These are phyloP conservation scores for Catharanthus roseus DNA, from an alignment of 257 asterid species.

Conservation along the genomic window DNA sequence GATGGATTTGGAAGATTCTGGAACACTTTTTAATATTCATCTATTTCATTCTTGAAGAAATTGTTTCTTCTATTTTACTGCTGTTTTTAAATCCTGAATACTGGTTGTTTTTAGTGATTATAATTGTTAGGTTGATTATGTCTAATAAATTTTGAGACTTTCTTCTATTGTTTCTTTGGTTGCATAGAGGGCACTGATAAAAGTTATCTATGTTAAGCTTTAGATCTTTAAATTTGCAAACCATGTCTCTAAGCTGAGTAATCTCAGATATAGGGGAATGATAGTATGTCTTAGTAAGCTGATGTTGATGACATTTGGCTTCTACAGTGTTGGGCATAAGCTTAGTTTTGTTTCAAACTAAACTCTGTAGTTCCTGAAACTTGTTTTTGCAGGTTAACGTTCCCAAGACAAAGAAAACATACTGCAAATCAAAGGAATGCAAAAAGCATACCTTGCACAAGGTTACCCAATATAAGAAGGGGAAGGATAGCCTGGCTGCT, in stretches of 20 bases:
- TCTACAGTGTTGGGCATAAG: neutral
- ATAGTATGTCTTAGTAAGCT: neutral
- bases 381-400: slow-evolving; percentile 54
- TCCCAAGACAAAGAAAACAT: slow-evolving; percentile 75
- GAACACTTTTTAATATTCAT: neutral
- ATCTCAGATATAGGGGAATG: neutral
- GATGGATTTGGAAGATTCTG: too few species aligned
- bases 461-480: slow-evolving; percentile 80
- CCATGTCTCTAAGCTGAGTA: neutral
- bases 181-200: neutral
- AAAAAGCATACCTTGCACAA: slow-evolving; percentile 73
- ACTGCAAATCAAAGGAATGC: slow-evolving; percentile 79
- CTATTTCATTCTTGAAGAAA: neutral
- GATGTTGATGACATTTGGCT: neutral
- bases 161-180: neutral
- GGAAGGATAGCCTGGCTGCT: slow-evolving; percentile 64
- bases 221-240: neutral
- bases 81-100: too few species aligned
- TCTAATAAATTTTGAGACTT: too few species aligned
- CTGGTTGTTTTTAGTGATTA: too few species aligned
- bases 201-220: neutral
- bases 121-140: too few species aligned
- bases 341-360: neutral
- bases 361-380: neutral
- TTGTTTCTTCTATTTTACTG: neutral